Evolutionary conservation across 139 green algal genomes (phyloP).

Genomic region (Coccomyxa sp.): DNA sequence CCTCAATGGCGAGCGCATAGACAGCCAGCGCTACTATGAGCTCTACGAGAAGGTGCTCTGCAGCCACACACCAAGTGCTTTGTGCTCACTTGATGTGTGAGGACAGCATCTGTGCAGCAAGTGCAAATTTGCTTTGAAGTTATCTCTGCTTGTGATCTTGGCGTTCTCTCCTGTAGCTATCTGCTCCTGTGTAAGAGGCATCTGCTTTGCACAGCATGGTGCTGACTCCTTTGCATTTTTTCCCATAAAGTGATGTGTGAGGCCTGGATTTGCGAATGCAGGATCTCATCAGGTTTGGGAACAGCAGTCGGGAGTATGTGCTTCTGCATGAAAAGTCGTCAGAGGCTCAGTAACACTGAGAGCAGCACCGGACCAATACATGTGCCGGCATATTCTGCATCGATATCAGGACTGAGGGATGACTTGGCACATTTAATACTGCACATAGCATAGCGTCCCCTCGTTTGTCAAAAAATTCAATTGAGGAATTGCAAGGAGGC

Average conservation of each 20-base stretch:
- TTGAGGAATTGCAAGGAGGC: too few species aligned
- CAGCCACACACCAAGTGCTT: not conserved
- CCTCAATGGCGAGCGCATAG: slow-evolving; percentile 83
- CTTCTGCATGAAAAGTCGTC: slow-evolving; percentile 67
- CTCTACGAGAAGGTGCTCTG: slow-evolving; percentile 64
- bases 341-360: too few species aligned
- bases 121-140: not conserved
- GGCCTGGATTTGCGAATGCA: slow-evolving; percentile 15
- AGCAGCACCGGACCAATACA: too few species aligned
- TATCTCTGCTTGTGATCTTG: not conserved
- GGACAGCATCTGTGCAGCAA: not conserved
- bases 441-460: too few species aligned
- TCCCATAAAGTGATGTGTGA: not conserved
- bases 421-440: too few species aligned
- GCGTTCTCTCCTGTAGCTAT: not conserved
- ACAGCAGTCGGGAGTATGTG: slow-evolving; percentile 89
- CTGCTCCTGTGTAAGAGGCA: not conserved
- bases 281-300: slow-evolving; percentile 86
- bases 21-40: slow-evolving; percentile 82
- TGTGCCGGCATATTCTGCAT: too few species aligned
- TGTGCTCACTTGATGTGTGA: not conserved
- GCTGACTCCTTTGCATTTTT: too few species aligned
- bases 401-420: too few species aligned
- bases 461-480: too few species aligned
- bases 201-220: too few species aligned